phyloP scores from a whole-genome alignment of 345 rosid genomes.

The Angophora floribunda region DNA sequence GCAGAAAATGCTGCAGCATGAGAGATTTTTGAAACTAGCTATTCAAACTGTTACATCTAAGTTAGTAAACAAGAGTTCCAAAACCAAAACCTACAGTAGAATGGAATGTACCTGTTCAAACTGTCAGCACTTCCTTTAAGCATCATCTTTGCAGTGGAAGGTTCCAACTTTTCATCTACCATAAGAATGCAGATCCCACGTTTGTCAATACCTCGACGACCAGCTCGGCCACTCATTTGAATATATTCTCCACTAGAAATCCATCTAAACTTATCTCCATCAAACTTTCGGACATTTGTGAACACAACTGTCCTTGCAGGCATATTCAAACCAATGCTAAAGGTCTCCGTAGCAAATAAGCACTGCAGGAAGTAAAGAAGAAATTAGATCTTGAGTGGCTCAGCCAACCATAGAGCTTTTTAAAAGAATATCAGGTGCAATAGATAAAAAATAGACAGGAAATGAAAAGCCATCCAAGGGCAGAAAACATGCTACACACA shows the following conservation, averaged over 20 bases:
- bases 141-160: constrained; percentile 88
- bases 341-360: constrained; percentile 98
- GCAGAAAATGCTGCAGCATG: not conserved
- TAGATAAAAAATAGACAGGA: not conserved
- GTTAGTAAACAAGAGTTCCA: not conserved
- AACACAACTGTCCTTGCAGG: constrained; percentile 99
- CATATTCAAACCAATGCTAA: constrained; percentile 98
- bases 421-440: not conserved
- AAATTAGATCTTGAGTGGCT: not conserved
- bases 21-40: not conserved
- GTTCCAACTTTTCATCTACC: constrained; percentile 97
- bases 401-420: not conserved
- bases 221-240: constrained; percentile 99
- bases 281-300: constrained; percentile 97
- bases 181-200: constrained; percentile 93
- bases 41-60: not conserved
- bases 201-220: constrained; percentile 97
- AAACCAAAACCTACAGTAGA: not conserved
- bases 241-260: constrained; percentile 95
- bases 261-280: constrained; percentile 98
- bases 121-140: constrained; percentile 95
- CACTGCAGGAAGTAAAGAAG: constrained; percentile 35
- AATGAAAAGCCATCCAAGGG: not conserved
- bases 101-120: constrained; percentile 72
- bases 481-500: not conserved